These are phyloP conservation scores for Solanum acaule DNA, from an alignment of 257 asterid genomes.

Conservation along the genomic window DNA sequence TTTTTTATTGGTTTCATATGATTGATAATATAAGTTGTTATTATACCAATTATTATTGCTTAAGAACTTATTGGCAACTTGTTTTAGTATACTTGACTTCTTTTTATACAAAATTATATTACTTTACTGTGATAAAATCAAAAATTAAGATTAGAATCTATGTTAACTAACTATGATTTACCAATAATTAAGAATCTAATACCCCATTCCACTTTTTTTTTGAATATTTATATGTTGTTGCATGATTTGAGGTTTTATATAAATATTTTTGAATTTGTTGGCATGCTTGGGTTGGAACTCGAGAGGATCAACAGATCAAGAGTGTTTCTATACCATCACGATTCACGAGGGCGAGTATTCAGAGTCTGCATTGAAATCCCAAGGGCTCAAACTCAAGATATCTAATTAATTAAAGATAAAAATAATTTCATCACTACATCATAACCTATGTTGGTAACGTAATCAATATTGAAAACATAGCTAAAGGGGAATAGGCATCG, in stretches of 20 bases:
- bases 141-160: not conserved
- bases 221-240: not conserved
- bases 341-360: too few species aligned
- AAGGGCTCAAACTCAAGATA: fast-evolving
- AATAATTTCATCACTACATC: fast-evolving
- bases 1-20: not conserved
- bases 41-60: not conserved
- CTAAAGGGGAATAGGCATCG: not conserved
- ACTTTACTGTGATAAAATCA: not conserved
- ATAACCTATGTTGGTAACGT: fast-evolving
- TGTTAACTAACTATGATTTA: not conserved
- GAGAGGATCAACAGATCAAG: not conserved
- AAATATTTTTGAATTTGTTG: not conserved
- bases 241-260: not conserved
- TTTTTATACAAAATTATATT: too few species aligned
- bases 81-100: not conserved
- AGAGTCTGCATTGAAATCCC: fast-evolving
- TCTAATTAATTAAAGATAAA: too few species aligned
- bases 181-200: not conserved
- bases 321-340: not conserved
- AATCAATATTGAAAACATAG: not conserved
- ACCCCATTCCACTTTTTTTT: not conserved
- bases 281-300: not conserved
- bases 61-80: not conserved
- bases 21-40: not conserved